Evolutionary conservation across 1,139 yeast genomes (phyloP).

Genomic region (Yamadazyma trypodendri): DNA sequence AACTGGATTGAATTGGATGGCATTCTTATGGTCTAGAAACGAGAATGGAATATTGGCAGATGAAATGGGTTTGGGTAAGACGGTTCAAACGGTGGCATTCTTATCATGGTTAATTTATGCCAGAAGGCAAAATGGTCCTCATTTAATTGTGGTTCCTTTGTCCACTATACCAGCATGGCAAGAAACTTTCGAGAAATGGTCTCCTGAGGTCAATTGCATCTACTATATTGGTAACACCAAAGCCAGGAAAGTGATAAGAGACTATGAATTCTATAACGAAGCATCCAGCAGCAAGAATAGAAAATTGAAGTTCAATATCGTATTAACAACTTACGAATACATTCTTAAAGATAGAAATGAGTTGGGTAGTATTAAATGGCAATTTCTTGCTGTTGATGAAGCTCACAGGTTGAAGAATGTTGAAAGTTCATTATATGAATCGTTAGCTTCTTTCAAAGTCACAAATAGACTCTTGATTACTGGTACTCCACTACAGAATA

Average conservation of each 20-base stretch:
- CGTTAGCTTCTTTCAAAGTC: constrained; percentile 78
- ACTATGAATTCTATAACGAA: constrained; percentile 67
- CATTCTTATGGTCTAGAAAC: constrained; percentile 94
- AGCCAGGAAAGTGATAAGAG: constrained; percentile 79
- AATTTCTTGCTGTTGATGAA: constrained; percentile 95
- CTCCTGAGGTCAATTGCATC: constrained; percentile 92
- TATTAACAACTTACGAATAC: constrained; percentile 93
- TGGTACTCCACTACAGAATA: constrained; percentile 97
- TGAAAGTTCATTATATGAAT: constrained; percentile 88
- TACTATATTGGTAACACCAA: constrained; percentile 91
- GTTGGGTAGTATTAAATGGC: constrained; percentile 88
- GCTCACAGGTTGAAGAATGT: constrained; percentile 96
- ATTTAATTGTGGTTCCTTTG: constrained; percentile 90
- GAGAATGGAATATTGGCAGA: constrained; percentile 98
- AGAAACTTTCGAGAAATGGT: constrained; percentile 96
- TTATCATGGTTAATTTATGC: constrained; percentile 93
- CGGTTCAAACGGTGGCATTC: constrained; percentile 95
- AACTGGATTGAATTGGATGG: constrained; percentile 99
- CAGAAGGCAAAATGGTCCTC: constrained; percentile 95
- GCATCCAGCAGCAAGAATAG: constrained; percentile 27
- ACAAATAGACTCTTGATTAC: constrained; percentile 86
- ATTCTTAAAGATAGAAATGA: constrained; percentile 83
- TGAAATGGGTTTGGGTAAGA: constrained; percentile 98
- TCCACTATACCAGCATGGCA: constrained; percentile 99
- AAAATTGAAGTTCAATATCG: constrained; percentile 82